These are phyloP conservation scores for Tuber microsphaerosporum DNA, from an alignment of 495 filamentous ascomycete genomes.

Conservation along the genomic window DNA sequence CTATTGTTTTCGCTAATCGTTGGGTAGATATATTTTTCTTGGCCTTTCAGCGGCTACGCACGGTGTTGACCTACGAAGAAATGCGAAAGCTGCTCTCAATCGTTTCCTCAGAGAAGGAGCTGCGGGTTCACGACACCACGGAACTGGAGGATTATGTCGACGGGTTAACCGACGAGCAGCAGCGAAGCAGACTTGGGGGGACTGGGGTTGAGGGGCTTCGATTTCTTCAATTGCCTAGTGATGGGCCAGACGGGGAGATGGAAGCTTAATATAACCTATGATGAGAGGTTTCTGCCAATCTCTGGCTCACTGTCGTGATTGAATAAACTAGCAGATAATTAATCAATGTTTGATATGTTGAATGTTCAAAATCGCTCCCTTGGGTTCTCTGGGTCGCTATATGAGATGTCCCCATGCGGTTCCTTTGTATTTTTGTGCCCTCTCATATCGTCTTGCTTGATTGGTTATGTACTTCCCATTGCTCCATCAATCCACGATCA, in stretches of 20 bases:
- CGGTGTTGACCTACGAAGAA: slow-evolving; percentile 26
- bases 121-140: slow-evolving; percentile 37
- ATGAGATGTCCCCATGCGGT: neutral
- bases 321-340: neutral
- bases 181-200: slow-evolving; percentile 8
- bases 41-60: slow-evolving; percentile 28
- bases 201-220: neutral
- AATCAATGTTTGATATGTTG: neutral
- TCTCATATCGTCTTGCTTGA: neutral
- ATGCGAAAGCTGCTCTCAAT: slow-evolving; percentile 36
- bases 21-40: slow-evolving; percentile 31
- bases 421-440: neutral
- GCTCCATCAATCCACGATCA: neutral
- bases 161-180: slow-evolving; percentile 14
- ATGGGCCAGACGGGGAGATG: slow-evolving; percentile 32
- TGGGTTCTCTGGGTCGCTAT: neutral
- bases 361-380: neutral
- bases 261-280: slow-evolving; percentile 9
- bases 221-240: slow-evolving; percentile 26
- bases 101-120: slow-evolving; percentile 37
- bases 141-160: slow-evolving; percentile 37
- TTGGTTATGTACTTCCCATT: neutral
- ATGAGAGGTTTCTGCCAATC: neutral
- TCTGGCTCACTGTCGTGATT: neutral
- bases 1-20: slow-evolving; percentile 11